These are phyloP conservation scores for Aschersonia sp. DNA, from an alignment of 2,329 filamentous ascomycete genomes.

Conservation along the genomic window DNA sequence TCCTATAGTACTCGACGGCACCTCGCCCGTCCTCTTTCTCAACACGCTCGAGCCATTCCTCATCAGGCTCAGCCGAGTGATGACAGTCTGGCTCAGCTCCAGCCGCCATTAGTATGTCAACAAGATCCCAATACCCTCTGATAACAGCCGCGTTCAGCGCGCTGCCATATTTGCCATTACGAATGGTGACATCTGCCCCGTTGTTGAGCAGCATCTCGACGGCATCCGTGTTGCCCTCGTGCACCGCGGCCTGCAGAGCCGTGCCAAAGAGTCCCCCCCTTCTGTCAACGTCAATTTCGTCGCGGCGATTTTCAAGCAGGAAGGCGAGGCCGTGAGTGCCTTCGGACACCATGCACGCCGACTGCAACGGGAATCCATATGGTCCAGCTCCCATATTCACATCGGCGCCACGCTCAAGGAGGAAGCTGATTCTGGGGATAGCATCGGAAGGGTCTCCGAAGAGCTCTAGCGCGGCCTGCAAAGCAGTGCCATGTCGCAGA, in stretches of 20 bases:
- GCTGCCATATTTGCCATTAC: background rate
- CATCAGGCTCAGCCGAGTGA: background rate
- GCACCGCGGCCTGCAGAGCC: background rate
- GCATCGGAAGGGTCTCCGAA: background rate
- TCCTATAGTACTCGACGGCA: background rate
- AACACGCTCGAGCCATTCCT: background rate
- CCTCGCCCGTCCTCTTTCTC: background rate
- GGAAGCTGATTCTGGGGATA: background rate
- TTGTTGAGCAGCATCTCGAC: conserved; percentile 1
- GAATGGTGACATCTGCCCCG: conserved; percentile 4
- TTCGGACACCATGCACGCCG: background rate
- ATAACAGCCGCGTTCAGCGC: conserved; percentile 4
- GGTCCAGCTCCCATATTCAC: background rate
- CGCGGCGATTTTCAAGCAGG: background rate
- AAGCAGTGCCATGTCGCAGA: background rate
- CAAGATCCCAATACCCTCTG: conserved; percentile 1
- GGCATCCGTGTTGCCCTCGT: background rate
- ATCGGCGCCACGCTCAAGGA: conserved; percentile 1
- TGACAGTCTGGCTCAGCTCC: conserved; percentile 4
- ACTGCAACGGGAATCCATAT: background rate
- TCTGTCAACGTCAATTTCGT: background rate
- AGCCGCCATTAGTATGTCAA: conserved; percentile 2
- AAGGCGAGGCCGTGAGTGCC: background rate
- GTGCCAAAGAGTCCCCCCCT: background rate
- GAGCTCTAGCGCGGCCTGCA: background rate